Base-by-base conservation (phyloP, 1,284 basidiomycete species). In the Sporisorium reilianum region DNA sequence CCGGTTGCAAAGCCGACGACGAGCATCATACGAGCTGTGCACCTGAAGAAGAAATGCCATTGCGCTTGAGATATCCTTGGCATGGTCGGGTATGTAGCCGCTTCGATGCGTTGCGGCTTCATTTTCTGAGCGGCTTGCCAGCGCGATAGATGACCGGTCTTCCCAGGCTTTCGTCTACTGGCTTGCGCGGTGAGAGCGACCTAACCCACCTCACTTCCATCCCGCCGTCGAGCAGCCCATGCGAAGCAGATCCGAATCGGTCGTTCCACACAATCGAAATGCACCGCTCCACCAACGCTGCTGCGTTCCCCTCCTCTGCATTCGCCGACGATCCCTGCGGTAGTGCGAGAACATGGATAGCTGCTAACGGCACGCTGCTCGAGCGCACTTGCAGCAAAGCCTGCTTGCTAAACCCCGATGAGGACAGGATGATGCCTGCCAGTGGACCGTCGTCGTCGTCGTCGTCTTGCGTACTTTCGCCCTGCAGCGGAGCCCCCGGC, bases 331-430 rank as follows among this genome's bases (percentile, higher is more conserved):
- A 30, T 12, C 20, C 50, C 22, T 44, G 45, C 38, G 52, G 52
- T 18, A 54, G 49, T 5, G 63, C 58, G 1, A 61, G 38, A 8
- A 80, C 53, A 51, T 80, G 79, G 28, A 80, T 52, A 18, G 75
- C 64, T 22, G 66, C 63, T 5, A 80, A 48, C 1, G 77, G 74
- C 0, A 77, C 38, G 14, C 36, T 55, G 50, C 79, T 80, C 8
- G 71, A 73, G 14, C 66, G 23, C 16, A 72, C 72, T 28, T 78
- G 66, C 3, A 80, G 36, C 20, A 77, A 34, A 3, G 79, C 68
- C 22, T 78, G 74, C 58, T 70, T 75, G 55, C 69, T 75, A 57
- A 80, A 80, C 5, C 79, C 79, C 0, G 79, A 77, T 0, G 64
- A 56, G 0, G 68, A 64, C 4, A 64, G 42, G 3, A 72, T 56